Conservation (phyloP, 2,329 filamentous ascomycete species). For the Ophiosphaerella narmari region DNA sequence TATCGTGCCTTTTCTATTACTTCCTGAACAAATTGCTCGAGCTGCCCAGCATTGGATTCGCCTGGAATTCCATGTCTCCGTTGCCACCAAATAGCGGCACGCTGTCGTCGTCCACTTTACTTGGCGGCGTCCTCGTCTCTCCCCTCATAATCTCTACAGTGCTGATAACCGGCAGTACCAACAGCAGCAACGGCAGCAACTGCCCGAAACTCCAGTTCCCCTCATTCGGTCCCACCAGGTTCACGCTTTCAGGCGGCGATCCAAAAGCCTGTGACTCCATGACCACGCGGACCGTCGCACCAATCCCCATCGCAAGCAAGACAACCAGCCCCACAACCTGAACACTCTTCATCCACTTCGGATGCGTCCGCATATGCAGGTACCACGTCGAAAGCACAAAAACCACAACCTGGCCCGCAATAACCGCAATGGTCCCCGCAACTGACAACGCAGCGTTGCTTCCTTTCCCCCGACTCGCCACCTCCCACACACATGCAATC, state of each 20-base stretch:
- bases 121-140: conserved; percentile 52
- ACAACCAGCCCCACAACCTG: conserved; percentile 60
- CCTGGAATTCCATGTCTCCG: conserved; percentile 54
- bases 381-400: conserved; percentile 68
- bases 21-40: conserved; percentile 25
- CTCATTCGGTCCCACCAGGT: conserved; percentile 59
- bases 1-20: conserved; percentile 2
- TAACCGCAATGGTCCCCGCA: conserved; percentile 65
- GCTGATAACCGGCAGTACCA: conserved; percentile 64
- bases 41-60: conserved; percentile 51
- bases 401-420: conserved; percentile 62
- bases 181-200: conserved; percentile 62
- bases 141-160: conserved; percentile 64
- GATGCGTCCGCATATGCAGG: conserved; percentile 60
- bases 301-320: conserved; percentile 59
- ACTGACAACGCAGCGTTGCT: conserved; percentile 56
- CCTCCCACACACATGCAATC: conserved; percentile 65
- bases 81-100: conserved; percentile 33
- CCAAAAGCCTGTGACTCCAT: conserved; percentile 66
- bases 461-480: conserved; percentile 44
- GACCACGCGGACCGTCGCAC: conserved; percentile 62
- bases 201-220: conserved; percentile 67
- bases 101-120: conserved; percentile 48
- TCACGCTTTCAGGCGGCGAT: conserved; percentile 50
- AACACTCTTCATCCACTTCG: conserved; percentile 59